phyloP scores from a whole-genome alignment of 228 moss, liverwort and hornwort genomes.

The Sphagnum magellanicum region DNA sequence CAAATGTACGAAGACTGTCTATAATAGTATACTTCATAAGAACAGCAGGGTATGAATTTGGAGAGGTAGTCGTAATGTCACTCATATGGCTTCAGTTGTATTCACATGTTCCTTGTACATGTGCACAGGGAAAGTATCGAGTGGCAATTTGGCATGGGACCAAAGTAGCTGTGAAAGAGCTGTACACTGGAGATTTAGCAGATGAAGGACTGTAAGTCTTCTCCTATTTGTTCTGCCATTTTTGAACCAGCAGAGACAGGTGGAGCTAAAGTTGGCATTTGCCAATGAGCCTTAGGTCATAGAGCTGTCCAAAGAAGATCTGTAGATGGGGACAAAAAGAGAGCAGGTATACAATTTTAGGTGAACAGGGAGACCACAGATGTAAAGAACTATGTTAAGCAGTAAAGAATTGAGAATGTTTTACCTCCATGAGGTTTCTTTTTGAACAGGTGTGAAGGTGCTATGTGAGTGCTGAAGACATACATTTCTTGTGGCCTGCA shows the following conservation, averaged over 20 bases:
- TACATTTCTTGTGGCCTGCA: conserved; percentile 12
- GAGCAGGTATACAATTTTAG: background rate
- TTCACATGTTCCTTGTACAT: background rate
- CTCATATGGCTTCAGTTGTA: background rate
- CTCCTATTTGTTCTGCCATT: background rate
- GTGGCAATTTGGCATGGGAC: conserved; percentile 82
- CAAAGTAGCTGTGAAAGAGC: conserved; percentile 73
- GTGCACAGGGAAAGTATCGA: conserved; percentile 24
- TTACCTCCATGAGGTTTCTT: too few relatives aligned
- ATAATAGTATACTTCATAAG: too few relatives aligned
- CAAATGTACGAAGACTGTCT: too few relatives aligned
- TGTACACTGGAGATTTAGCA: conserved; percentile 56
- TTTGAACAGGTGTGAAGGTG: too few relatives aligned
- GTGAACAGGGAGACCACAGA: too few relatives aligned
- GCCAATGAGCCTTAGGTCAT: background rate
- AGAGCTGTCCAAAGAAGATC: background rate
- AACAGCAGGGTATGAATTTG: too few relatives aligned
- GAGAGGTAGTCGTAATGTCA: too few relatives aligned
- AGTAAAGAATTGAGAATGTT: background rate
- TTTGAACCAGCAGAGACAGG: too few relatives aligned
- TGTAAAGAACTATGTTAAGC: background rate
- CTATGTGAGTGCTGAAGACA: too few relatives aligned
- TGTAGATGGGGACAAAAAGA: background rate
- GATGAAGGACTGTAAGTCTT: conserved; percentile 50
- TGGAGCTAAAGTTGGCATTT: background rate